Base-by-base conservation (phyloP, 2,329 filamentous ascomycete species). In the Coleophoma crateriformis region DNA sequence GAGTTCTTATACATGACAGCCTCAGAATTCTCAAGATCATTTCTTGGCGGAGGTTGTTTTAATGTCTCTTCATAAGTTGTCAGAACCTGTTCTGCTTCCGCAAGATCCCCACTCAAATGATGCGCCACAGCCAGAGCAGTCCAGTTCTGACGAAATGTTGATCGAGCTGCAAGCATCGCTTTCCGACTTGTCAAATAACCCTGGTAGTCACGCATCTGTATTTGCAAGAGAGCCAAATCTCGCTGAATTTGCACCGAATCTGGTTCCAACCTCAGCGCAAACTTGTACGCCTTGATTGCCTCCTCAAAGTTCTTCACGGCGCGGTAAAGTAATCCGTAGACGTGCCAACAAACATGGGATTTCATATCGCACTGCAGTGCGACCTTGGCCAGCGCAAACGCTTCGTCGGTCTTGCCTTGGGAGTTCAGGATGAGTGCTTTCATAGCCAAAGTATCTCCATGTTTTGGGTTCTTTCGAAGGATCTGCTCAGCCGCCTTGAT, bases 261-360 rank as follows among this genome's bases (percentile, higher is more conserved):
- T n/a, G 95, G 92, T 64, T 99, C 94, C 52, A 97, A 80, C 66
- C 83, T 85, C 60, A 99, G 75, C 14, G 94, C 94, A 69, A 95
- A 96, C 68, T 95, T 95, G 77, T 99, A 99, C 51, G 94, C 95
- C 77, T 97, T 97, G 74, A 96, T 96, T 10, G 95, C 92, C 73
- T 97, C 94, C 68, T 97, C 94, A 62, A 95, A 97, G 71, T 99
- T 97, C 78, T 97, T 97, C 65, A 88, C 87, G 45, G 89, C 86
- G 46, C 92, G 85, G 72, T 95, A 97, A 46, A 99, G 79, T 59
- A 99, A 73, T 33, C 95, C 94, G 68, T 97, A 99, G 53, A 99
- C 94, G 70, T 99, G 95, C 94, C 94, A 99, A 77, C 91, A 97
- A 63, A 99, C 91, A 71, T 97, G 92, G 63, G 91, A 96, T 75